Evolutionary conservation across 2,329 filamentous ascomycete genomes (phyloP).

Genomic region (Penicillium brevicompactum): DNA sequence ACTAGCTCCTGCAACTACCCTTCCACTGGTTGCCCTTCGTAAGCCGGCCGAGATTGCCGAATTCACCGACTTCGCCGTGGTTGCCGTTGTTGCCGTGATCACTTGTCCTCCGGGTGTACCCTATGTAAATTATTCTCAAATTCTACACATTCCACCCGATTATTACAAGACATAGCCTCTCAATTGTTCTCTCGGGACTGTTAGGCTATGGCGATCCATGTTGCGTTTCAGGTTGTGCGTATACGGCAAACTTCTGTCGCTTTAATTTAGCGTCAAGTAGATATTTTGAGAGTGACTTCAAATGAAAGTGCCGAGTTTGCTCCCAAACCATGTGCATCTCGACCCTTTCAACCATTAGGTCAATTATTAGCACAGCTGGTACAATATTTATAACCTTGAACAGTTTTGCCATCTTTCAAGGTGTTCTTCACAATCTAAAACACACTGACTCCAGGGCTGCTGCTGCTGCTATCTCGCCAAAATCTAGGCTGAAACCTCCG

Average conservation of each 20-base stretch:
- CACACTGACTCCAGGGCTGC: no score
- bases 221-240: not conserved
- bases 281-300: constrained; percentile 29
- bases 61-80: no score
- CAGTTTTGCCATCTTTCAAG: no score
- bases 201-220: not conserved
- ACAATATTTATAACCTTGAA: no score
- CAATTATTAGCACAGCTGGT: no score
- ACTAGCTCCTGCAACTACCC: constrained; percentile 29
- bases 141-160: no score
- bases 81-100: no score
- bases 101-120: no score
- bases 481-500: no score
- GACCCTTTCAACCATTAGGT: constrained; percentile 20
- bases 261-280: constrained; percentile 13
- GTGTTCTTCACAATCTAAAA: no score
- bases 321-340: constrained; percentile 32
- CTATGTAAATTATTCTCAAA: not conserved
- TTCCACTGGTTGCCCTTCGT: constrained; percentile 10
- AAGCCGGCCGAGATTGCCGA: not conserved
- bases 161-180: not conserved
- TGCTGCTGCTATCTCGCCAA: no score
- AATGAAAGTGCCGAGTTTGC: constrained; percentile 9
- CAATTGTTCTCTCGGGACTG: not conserved
- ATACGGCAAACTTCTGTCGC: not conserved